Evolutionary conservation across 2,329 filamentous ascomycete genomes (phyloP).

Genomic region (Phialophora chinensis): DNA sequence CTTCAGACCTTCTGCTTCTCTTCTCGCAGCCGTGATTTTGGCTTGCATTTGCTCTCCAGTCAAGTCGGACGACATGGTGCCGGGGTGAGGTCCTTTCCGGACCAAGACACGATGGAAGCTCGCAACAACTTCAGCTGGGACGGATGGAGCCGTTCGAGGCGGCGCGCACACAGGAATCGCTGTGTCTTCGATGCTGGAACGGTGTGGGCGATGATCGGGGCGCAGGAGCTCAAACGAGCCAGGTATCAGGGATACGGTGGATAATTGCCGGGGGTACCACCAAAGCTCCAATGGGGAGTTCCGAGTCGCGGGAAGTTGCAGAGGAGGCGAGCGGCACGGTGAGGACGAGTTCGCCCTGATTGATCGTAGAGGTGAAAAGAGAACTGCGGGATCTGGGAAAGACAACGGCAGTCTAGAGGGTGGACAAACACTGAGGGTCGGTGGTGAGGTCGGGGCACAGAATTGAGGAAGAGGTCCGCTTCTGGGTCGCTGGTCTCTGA

Average conservation of each 20-base stretch:
- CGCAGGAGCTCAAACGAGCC: constrained; percentile 33
- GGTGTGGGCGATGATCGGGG: constrained; percentile 26
- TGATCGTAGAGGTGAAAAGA: background rate
- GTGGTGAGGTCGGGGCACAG: constrained; percentile 32
- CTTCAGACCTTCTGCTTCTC: constrained; percentile 97
- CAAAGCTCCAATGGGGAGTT: constrained; percentile 16
- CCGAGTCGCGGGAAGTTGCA: constrained; percentile 16
- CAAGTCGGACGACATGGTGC: constrained; percentile 56
- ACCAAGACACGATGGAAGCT: constrained; percentile 30
- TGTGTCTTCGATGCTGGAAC: constrained; percentile 44
- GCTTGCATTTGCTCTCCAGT: constrained; percentile 76
- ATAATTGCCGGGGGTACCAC: constrained; percentile 17
- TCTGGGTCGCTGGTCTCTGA: constrained; percentile 2
- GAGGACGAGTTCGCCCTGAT: background rate
- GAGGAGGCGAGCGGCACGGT: constrained; percentile 3
- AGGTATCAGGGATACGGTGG: constrained; percentile 34
- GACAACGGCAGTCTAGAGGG: background rate
- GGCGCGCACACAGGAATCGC: constrained; percentile 40
- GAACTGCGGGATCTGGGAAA: constrained; percentile 8
- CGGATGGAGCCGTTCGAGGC: constrained; percentile 25
- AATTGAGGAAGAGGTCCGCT: constrained; percentile 15
- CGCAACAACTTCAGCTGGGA: constrained; percentile 37
- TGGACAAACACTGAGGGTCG: constrained; percentile 10
- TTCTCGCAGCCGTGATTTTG: constrained; percentile 87
- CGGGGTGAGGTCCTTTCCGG: constrained; percentile 41